Evolutionary conservation across 208 protist species (phyloP), one percentile per base, ranked within the genome.

Genomic region (Leishmania mexicana): DNA sequence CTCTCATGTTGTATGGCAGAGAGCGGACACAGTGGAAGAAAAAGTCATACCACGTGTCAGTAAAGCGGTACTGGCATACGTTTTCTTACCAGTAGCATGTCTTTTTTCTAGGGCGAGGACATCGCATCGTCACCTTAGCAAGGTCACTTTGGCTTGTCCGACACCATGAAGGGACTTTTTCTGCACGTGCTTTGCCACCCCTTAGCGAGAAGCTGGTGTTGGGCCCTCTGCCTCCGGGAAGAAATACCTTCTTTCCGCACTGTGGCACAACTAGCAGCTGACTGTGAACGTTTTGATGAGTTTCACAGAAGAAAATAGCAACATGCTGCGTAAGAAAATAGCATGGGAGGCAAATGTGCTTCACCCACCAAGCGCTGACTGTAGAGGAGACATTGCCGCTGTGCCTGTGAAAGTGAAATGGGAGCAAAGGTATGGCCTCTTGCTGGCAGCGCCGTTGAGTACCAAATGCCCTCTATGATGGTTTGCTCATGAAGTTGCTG

Each of bases 11-110:
- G 28, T 24, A 11, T 42, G 62, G 31, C 62, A 8, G 62, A 28
- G 58, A 68, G 40, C 3, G 62, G 31, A 68, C 31, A 11, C 62
- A 19, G 15, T 42, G 62, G 13, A 21, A 68, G 13, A 68, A 42
- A 35, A 42, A 35, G 62, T 31, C n/a, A 68, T 68, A 40, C 28
- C 67, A 24, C 40, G 38, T 72, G 40, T 4, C 35, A 72, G 40
- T 17, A 49, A n/a, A 42, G 67, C 17, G 67, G 21, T 72, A 10
- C 67, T 72, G 8, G 21, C 40, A 17, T 72, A 49, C 67, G 24
- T 49, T 47, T 75, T 80, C 57, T 68, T 75, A 81, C 47, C 80
- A 72, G 68, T 83, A 82, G 76, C 68, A 83, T 81, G 64, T 82
- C 79, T 76, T 79, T 58, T 74, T 81, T 60, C 24, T 62, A 40